phyloP scores from a whole-genome alignment of 495 filamentous ascomycete genomes.

The Neurospora sp. region DNA sequence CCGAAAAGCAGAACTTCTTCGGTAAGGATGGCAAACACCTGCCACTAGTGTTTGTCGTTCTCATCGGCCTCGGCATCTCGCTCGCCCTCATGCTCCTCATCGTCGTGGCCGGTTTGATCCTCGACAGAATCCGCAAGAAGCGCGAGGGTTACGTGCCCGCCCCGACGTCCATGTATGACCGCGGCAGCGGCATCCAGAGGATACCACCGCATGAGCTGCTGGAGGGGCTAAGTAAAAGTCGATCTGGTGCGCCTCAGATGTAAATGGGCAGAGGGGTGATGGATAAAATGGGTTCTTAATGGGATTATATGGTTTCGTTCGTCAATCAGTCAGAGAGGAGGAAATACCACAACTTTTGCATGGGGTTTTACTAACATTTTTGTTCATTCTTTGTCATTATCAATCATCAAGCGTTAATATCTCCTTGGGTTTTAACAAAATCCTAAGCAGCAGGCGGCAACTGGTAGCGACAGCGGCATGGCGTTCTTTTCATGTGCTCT shows the following conservation, averaged over 20 bases:
- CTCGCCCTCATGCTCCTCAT: constrained; percentile 81
- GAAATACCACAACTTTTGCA: background rate
- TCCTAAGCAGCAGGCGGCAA: background rate
- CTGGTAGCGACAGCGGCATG: background rate
- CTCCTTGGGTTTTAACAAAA: background rate
- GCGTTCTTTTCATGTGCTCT: background rate
- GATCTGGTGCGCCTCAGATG: constrained; percentile 32
- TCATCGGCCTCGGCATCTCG: constrained; percentile 86
- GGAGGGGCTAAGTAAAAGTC: constrained; percentile 33
- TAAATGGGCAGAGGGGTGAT: constrained; percentile 10
- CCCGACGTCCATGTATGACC: constrained; percentile 63
- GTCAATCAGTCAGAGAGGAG: background rate
- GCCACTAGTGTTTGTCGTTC: constrained; percentile 75
- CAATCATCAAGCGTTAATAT: background rate
- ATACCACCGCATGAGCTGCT: constrained; percentile 78
- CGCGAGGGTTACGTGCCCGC: constrained; percentile 81
- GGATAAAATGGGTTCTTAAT: background rate
- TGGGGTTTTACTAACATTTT: background rate
- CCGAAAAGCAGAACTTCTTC: constrained; percentile 63
- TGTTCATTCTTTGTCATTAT: background rate
- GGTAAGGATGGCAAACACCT: constrained; percentile 34
- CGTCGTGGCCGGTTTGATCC: constrained; percentile 71
- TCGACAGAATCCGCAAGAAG: constrained; percentile 74
- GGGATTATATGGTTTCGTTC: background rate
- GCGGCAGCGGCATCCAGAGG: constrained; percentile 63